A percentile compares a stretch with the other conserved stretches of the same genome.
Conservation (phyloP, 768 basidiomycete genomes). For the Auricularia auricula-judae region DNA sequence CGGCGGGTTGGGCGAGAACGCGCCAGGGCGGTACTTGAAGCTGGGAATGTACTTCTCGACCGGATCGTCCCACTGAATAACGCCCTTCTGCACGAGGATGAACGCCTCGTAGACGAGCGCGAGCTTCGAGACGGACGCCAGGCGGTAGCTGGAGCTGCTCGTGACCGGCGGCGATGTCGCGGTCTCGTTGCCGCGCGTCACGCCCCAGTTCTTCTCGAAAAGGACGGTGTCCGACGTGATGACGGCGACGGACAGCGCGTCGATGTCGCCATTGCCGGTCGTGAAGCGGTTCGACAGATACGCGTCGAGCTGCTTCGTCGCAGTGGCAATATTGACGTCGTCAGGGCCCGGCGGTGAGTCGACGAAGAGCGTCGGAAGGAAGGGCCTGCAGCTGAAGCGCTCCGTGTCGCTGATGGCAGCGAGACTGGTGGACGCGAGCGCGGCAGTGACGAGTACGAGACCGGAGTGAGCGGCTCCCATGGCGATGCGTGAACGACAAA, state of each 20-base stretch:
- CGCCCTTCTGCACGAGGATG: conserved; percentile 36
- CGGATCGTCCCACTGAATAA: conserved; percentile 31
- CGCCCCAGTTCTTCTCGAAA: conserved; percentile 35
- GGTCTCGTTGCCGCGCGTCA: conserved; percentile 31
- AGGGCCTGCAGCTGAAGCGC: conserved; percentile 16
- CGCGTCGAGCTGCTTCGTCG: background rate
- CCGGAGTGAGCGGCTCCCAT: too few relatives aligned
- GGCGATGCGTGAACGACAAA: too few relatives aligned
- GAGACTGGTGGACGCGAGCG: too few relatives aligned
- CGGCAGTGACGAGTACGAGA: too few relatives aligned
- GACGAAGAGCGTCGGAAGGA: conserved; percentile 16
- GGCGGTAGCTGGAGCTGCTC: conserved; percentile 36
- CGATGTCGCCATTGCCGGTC: conserved; percentile 24
- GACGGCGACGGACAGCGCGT: conserved; percentile 39
- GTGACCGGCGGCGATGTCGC: conserved; percentile 19
- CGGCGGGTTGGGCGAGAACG: conserved; percentile 6
- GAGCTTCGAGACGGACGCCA: conserved; percentile 43
- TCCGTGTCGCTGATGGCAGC: conserved; percentile 3
- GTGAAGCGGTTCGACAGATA: conserved; percentile 14
- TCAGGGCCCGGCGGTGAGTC: conserved; percentile 7
- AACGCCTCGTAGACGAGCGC: conserved; percentile 38
- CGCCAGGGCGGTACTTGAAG: conserved; percentile 20
- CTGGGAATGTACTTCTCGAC: conserved; percentile 33
- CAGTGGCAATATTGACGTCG: conserved; percentile 10
- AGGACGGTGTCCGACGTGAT: conserved; percentile 34